A percentile compares a stretch with the other conserved stretches of the same genome.
These are phyloP conservation scores for Xylariaceae sp. DNA, from an alignment of 2,329 filamentous ascomycete species.

Conservation along the genomic window DNA sequence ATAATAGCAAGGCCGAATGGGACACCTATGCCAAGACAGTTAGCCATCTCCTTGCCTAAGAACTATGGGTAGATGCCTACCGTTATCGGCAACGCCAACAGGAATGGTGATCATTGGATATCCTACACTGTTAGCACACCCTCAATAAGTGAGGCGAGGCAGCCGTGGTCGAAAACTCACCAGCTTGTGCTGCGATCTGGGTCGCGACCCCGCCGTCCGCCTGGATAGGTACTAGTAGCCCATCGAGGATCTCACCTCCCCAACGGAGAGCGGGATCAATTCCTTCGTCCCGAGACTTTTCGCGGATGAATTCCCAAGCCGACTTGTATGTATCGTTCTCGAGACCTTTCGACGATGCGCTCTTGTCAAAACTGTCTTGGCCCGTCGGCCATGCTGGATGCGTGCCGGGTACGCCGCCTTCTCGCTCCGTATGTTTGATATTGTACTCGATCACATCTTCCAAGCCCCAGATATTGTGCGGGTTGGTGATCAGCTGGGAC, in stretches of 20 bases:
- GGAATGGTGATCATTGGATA: slow-evolving; percentile 26
- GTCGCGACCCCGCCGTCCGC: slow-evolving; percentile 68
- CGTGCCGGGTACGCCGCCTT: slow-evolving; percentile 61
- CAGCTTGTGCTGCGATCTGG: slow-evolving; percentile 74
- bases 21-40: slow-evolving; percentile 5
- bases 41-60: not conserved
- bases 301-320: slow-evolving; percentile 64
- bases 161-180: slow-evolving; percentile 32
- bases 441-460: slow-evolving; percentile 70
- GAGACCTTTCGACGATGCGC: slow-evolving; percentile 60
- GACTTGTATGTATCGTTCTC: slow-evolving; percentile 68
- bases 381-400: slow-evolving; percentile 54
- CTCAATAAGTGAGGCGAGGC: not conserved
- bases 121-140: not conserved
- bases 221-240: slow-evolving; percentile 61
- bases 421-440: slow-evolving; percentile 63
- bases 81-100: slow-evolving; percentile 6
- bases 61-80: not conserved
- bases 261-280: slow-evolving; percentile 68
- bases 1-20: slow-evolving; percentile 22
- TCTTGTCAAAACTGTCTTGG: slow-evolving; percentile 71
- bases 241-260: slow-evolving; percentile 54
- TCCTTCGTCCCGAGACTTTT: slow-evolving; percentile 60
- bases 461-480: slow-evolving; percentile 52
- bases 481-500: slow-evolving; percentile 62